Conservation (phyloP, 371 early-diverging fungal genomes). For the Mucor lusitanicus region DNA sequence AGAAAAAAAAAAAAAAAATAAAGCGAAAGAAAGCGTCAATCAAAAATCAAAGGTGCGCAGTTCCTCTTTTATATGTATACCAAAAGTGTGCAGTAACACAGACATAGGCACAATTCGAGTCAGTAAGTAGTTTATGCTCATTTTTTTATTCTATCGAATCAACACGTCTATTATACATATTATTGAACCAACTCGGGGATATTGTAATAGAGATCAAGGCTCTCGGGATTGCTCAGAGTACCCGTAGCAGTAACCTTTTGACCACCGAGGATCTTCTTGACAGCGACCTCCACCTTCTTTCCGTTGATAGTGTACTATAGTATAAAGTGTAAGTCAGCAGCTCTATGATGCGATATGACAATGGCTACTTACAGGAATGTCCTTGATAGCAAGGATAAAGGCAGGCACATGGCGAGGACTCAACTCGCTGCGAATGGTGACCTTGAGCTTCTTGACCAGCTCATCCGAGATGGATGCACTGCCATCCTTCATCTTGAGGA, state of each 20-base stretch:
- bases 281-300: conserved; percentile 97
- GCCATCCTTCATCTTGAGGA: conserved; percentile 74
- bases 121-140: neutral
- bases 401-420: conserved; percentile 96
- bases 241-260: conserved; percentile 72
- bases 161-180: neutral
- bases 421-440: conserved; percentile 79
- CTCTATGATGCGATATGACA: neutral
- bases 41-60: no score
- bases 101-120: no score
- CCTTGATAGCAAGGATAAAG: conserved; percentile 74
- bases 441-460: conserved; percentile 61
- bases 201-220: conserved; percentile 73
- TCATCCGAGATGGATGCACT: conserved; percentile 38
- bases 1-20: no score
- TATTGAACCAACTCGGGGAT: conserved; percentile 62
- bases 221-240: conserved; percentile 87
- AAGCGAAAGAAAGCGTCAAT: no score
- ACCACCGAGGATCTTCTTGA: conserved; percentile 90
- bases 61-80: no score
- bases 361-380: conserved; percentile 78
- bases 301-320: conserved; percentile 91
- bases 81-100: neutral
- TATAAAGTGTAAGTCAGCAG: neutral
- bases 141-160: neutral